phyloP scores from a whole-genome alignment of 31 red algal species.

The Porphyra umbilicalis region DNA sequence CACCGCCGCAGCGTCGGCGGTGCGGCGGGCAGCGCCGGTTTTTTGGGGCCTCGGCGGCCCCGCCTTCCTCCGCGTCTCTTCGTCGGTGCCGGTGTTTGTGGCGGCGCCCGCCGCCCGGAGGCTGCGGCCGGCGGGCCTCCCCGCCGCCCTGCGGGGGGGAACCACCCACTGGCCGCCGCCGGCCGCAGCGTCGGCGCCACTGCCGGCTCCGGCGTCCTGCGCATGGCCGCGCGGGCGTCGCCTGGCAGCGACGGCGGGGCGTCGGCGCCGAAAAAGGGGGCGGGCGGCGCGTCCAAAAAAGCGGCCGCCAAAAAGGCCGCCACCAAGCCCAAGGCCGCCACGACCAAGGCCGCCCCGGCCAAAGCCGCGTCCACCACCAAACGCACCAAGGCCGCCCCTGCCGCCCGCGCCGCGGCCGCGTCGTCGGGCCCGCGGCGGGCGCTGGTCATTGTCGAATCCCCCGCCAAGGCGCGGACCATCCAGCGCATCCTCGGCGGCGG shows the following conservation, averaged over 20 bases:
- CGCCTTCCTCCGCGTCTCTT: neutral
- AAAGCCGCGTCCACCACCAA: neutral
- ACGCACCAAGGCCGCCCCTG: neutral
- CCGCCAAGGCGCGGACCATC: conserved; percentile 92
- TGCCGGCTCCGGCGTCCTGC: neutral
- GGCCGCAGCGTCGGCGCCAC: neutral
- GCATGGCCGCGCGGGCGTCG: neutral
- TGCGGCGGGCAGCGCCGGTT: neutral
- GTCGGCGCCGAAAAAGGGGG: neutral
- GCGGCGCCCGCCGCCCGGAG: neutral
- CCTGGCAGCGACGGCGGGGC: neutral
- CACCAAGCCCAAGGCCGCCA: neutral
- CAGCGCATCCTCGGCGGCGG: conserved; percentile 39
- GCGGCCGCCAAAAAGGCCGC: neutral
- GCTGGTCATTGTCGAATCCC: conserved; percentile 93
- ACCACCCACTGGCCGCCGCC: neutral
- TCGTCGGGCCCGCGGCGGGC: neutral
- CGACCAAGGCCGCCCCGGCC: too few relatives aligned
- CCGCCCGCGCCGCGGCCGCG: neutral
- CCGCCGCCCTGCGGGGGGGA: neutral
- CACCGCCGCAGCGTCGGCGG: neutral
- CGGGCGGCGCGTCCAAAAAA: neutral
- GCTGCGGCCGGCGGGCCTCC: too few relatives aligned
- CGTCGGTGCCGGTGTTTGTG: neutral
- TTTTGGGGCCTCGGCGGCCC: too few relatives aligned